These are phyloP conservation scores for Scorias spongiosa DNA, from an alignment of 2,329 filamentous ascomycete genomes.

Conservation along the genomic window DNA sequence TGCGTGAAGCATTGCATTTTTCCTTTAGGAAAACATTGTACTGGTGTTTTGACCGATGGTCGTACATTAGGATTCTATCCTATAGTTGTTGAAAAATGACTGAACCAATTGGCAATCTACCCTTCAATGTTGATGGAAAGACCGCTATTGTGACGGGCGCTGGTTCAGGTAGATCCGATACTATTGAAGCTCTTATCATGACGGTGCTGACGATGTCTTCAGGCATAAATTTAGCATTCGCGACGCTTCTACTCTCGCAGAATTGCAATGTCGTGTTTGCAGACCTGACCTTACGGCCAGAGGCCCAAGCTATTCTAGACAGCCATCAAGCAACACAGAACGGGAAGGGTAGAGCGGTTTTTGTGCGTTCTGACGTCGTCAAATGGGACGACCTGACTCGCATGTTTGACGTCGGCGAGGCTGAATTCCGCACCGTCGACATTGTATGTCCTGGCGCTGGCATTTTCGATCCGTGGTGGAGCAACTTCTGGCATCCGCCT, in stretches of 20 bases:
- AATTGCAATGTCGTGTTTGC: constrained; percentile 35
- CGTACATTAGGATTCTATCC: no score
- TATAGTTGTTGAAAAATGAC: constrained; percentile 6
- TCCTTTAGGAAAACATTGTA: no score
- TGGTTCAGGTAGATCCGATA: constrained; percentile 21
- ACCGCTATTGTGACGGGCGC: constrained; percentile 34
- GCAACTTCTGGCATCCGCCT: constrained; percentile 35
- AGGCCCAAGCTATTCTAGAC: constrained; percentile 29
- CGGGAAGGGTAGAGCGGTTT: constrained; percentile 23
- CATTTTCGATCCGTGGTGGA: constrained; percentile 32
- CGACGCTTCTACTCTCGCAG: constrained; percentile 27
- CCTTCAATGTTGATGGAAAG: constrained; percentile 29
- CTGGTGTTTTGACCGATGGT: no score
- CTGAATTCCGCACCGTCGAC: constrained; percentile 32
- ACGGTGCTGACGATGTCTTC: not conserved
- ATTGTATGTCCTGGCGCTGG: constrained; percentile 30
- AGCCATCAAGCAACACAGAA: constrained; percentile 14
- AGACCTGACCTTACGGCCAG: constrained; percentile 31
- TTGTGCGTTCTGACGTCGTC: constrained; percentile 32
- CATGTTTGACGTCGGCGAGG: constrained; percentile 34
- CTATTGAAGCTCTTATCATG: not conserved
- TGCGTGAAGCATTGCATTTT: no score
- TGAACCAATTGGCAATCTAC: constrained; percentile 6
- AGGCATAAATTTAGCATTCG: constrained; percentile 35
- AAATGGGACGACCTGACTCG: constrained; percentile 34